Conservation (phyloP, 2,329 filamentous ascomycete species). For the Zopfia rhizophila region DNA sequence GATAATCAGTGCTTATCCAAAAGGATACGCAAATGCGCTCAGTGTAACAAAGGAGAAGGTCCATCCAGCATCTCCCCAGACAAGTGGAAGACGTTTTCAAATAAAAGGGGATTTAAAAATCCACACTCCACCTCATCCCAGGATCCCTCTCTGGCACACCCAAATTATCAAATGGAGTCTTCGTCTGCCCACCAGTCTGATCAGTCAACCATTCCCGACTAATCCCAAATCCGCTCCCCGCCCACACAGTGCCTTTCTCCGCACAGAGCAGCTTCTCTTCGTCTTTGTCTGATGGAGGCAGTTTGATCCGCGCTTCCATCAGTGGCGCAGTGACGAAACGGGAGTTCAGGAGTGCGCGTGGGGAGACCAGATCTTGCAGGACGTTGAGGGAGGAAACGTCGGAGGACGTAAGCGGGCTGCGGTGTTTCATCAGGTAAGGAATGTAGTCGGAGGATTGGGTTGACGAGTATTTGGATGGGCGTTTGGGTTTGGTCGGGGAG, state of each 20-base stretch:
- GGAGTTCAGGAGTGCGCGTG: constrained; percentile 43
- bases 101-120: constrained; percentile 43
- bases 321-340: constrained; percentile 51
- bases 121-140: constrained; percentile 54
- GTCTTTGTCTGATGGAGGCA: constrained; percentile 44
- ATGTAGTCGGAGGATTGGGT: constrained; percentile 36
- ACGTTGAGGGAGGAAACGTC: constrained; percentile 52
- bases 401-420: constrained; percentile 42
- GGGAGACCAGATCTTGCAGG: constrained; percentile 52
- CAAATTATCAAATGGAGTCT: constrained; percentile 46
- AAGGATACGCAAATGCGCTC: too few species aligned
- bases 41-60: too few species aligned
- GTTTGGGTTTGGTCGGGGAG: constrained; percentile 12
- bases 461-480: constrained; percentile 16
- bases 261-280: constrained; percentile 33
- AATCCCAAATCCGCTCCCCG: constrained; percentile 30
- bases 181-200: constrained; percentile 22
- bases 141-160: constrained; percentile 49
- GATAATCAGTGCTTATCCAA: too few species aligned
- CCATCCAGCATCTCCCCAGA: constrained; percentile 4
- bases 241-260: constrained; percentile 21
- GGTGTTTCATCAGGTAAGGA: constrained; percentile 33
- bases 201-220: constrained; percentile 35
- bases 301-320: constrained; percentile 49
- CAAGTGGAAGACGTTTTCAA: constrained; percentile 7